A percentile compares a stretch with the other conserved stretches of the same genome.
phyloP scores from a whole-genome alignment of 768 basidiomycete species.

The Kwoniella bestiolae region DNA sequence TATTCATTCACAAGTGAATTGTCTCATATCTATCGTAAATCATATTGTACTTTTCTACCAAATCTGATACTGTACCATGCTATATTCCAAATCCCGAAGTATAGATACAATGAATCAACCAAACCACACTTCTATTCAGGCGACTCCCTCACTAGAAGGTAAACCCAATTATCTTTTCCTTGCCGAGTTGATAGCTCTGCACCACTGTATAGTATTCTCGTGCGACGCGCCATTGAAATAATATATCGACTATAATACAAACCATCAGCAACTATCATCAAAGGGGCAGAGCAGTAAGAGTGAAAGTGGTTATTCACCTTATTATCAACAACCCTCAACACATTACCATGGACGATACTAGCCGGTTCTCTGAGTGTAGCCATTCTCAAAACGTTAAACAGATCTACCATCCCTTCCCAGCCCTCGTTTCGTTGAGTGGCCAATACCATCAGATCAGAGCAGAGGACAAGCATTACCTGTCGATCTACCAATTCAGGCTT shows the following conservation, averaged over 20 bases:
- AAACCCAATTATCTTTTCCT: constrained; percentile 34
- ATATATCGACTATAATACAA: constrained; percentile 42
- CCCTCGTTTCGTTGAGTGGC: constrained; percentile 87
- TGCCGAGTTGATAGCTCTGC: constrained; percentile 49
- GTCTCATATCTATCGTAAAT: background rate
- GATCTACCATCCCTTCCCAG: constrained; percentile 72
- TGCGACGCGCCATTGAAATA: constrained; percentile 44
- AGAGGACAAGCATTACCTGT: constrained; percentile 45
- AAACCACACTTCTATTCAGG: too few species aligned
- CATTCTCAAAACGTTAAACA: constrained; percentile 97
- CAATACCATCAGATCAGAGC: constrained; percentile 87
- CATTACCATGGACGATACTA: constrained; percentile 82
- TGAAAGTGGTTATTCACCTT: constrained; percentile 42
- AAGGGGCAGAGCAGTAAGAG: too few species aligned
- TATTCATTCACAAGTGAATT: background rate
- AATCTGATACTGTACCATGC: background rate
- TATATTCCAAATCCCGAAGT: background rate
- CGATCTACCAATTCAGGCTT: constrained; percentile 73
- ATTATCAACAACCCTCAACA: constrained; percentile 55
- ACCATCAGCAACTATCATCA: background rate
- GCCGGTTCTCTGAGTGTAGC: constrained; percentile 89
- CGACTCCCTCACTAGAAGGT: too few species aligned
- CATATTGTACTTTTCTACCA: background rate
- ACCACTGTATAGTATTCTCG: constrained; percentile 35
- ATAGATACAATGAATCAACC: too few species aligned